phyloP scores from a whole-genome alignment of 306 rosid genomes.

The Quercus alba region DNA sequence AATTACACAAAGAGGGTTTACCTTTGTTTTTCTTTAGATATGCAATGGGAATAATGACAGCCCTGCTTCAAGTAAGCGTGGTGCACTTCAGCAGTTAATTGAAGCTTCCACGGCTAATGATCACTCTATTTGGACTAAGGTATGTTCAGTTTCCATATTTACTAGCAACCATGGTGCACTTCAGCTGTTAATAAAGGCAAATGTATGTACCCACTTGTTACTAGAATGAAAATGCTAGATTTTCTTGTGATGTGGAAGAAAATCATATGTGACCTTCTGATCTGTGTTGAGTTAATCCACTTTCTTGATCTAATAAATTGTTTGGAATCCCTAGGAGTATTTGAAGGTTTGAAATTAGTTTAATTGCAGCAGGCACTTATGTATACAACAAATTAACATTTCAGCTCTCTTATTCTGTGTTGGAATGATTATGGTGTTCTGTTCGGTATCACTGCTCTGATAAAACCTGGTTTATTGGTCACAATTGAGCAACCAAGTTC shows the following conservation, averaged over 20 bases:
- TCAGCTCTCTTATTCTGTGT: background rate
- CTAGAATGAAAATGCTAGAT: background rate
- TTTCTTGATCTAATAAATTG: background rate
- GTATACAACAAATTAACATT: background rate
- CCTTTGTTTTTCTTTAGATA: slow-evolving; percentile 45
- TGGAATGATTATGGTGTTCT: background rate
- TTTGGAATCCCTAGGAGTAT: background rate
- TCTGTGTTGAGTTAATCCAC: background rate
- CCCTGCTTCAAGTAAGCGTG: slow-evolving; percentile 52
- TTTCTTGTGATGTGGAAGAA: background rate
- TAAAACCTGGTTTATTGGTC: background rate
- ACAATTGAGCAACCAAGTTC: background rate
- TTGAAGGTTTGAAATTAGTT: background rate
- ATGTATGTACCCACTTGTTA: background rate
- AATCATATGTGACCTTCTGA: background rate
- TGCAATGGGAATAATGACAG: slow-evolving; percentile 67
- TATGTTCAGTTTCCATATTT: slow-evolving; percentile 25
- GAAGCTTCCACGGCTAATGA: slow-evolving; percentile 78
- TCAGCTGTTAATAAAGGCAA: background rate
- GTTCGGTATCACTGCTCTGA: background rate
- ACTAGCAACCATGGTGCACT: background rate
- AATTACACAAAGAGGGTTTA: slow-evolving; percentile 1
- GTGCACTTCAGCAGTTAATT: slow-evolving; percentile 80
- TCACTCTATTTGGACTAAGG: slow-evolving; percentile 83
- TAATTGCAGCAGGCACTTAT: background rate